Evolutionary conservation across 768 basidiomycete species (phyloP).

Genomic region (Psilocybe tampanensis): DNA sequence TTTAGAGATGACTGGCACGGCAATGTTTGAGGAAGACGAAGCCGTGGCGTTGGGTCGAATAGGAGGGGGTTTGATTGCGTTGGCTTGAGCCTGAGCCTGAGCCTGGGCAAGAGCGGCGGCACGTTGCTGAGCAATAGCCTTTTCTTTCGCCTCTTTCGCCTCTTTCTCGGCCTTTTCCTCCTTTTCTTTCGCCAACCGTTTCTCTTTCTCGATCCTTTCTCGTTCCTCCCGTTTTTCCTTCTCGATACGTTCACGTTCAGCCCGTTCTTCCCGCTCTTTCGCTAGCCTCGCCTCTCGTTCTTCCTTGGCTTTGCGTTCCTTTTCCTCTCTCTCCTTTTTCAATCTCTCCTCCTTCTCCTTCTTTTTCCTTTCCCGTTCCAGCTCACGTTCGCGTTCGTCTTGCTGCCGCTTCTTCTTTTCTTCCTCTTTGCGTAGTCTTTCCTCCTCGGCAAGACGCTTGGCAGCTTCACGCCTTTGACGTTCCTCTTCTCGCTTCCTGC

Average conservation of each 20-base stretch:
- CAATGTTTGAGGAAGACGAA: slow-evolving; percentile 35
- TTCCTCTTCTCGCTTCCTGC: slow-evolving; percentile 87
- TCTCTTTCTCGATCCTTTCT: slow-evolving; percentile 44
- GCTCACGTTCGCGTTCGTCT: slow-evolving; percentile 81
- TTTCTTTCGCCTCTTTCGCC: slow-evolving; percentile 32
- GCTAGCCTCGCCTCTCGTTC: slow-evolving; percentile 67
- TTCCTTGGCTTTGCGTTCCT: slow-evolving; percentile 68
- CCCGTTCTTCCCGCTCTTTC: slow-evolving; percentile 62
- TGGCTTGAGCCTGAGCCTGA: slow-evolving; percentile 37
- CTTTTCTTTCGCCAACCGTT: slow-evolving; percentile 31
- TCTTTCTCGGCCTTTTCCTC: slow-evolving; percentile 33
- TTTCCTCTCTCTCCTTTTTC: slow-evolving; percentile 73
- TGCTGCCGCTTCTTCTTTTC: slow-evolving; percentile 74
- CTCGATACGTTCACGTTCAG: slow-evolving; percentile 46
- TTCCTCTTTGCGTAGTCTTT: slow-evolving; percentile 81
- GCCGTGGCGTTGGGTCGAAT: slow-evolving; percentile 52
- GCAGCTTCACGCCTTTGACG: slow-evolving; percentile 74
- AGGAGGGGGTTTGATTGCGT: slow-evolving; percentile 31
- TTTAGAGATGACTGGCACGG: slow-evolving; percentile 22
- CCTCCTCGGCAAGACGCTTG: slow-evolving; percentile 81
- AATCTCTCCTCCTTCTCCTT: slow-evolving; percentile 75
- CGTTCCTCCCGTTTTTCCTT: slow-evolving; percentile 44
- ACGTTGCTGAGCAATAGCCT: slow-evolving; percentile 47
- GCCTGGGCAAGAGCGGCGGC: slow-evolving; percentile 37
- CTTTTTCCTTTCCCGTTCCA: slow-evolving; percentile 72